These are phyloP conservation scores for Suhomyces vadensis DNA, from an alignment of 805 yeast genomes.

Conservation along the genomic window DNA sequence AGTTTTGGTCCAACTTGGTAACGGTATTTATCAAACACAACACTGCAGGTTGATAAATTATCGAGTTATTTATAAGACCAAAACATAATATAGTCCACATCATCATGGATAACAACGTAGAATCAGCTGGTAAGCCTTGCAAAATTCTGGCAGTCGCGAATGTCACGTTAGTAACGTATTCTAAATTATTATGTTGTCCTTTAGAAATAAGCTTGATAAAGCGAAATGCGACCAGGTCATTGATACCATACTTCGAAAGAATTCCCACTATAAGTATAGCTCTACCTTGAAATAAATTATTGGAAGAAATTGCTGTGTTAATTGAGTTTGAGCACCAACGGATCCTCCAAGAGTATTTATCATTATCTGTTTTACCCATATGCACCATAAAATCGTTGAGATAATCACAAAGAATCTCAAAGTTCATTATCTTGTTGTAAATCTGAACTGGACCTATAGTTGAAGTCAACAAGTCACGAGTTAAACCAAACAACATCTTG, in stretches of 20 bases:
- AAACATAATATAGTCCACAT: slow-evolving; percentile 48
- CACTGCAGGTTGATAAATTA: slow-evolving; percentile 35
- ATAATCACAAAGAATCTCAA: slow-evolving; percentile 60
- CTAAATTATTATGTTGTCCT: slow-evolving; percentile 23
- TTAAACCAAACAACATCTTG: slow-evolving; percentile 68
- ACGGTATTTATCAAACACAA: slow-evolving; percentile 31
- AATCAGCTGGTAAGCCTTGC: slow-evolving; percentile 47
- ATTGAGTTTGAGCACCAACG: slow-evolving; percentile 66
- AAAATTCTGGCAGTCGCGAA: slow-evolving; percentile 50
- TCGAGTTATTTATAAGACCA: slow-evolving; percentile 29
- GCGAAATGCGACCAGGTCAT: slow-evolving; percentile 49
- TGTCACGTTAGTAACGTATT: slow-evolving; percentile 38
- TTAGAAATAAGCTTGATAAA: slow-evolving; percentile 28
- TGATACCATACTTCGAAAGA: slow-evolving; percentile 61
- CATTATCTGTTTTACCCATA: slow-evolving; percentile 44
- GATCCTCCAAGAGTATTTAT: slow-evolving; percentile 56
- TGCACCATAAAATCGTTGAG: slow-evolving; percentile 53
- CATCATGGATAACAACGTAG: slow-evolving; percentile 48
- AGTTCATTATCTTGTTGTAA: slow-evolving; percentile 43
- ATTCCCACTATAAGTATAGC: slow-evolving; percentile 72
- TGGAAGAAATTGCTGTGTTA: slow-evolving; percentile 58
- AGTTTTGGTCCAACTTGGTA: slow-evolving; percentile 23
- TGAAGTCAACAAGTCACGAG: slow-evolving; percentile 43
- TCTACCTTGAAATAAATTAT: slow-evolving; percentile 63
- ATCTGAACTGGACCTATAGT: slow-evolving; percentile 36